Evolutionary conservation across 1,284 basidiomycete species (phyloP).

Genomic region (Amylostereum areolatum): DNA sequence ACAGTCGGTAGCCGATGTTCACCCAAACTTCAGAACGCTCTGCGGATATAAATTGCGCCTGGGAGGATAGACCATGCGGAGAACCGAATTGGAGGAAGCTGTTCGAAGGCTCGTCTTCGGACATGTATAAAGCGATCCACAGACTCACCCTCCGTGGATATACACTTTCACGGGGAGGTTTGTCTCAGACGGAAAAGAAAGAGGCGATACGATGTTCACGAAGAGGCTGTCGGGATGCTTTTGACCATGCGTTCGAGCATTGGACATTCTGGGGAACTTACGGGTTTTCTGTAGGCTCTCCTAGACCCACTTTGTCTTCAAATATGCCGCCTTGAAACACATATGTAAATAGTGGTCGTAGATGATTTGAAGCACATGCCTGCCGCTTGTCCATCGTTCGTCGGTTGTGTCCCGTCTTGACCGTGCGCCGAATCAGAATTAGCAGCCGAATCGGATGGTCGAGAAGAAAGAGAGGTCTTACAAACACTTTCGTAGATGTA

Average conservation of each 20-base stretch:
- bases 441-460: not conserved
- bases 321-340: constrained; percentile 14
- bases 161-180: constrained; percentile 67
- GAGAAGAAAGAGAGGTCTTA: constrained; percentile 24
- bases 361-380: constrained; percentile 24
- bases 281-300: constrained; percentile 66
- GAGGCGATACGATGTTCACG: constrained; percentile 64
- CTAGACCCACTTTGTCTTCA: constrained; percentile 56
- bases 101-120: not conserved
- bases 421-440: not conserved
- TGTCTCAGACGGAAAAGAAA: constrained; percentile 40
- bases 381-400: constrained; percentile 56
- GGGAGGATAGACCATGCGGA: constrained; percentile 48
- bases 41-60: constrained; percentile 63
- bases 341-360: not conserved
- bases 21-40: constrained; percentile 66
- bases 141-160: constrained; percentile 62
- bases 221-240: constrained; percentile 40
- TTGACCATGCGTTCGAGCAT: not conserved
- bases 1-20: constrained; percentile 66
- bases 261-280: constrained; percentile 23
- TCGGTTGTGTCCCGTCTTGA: constrained; percentile 54
- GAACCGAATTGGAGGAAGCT: constrained; percentile 81
- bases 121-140: not conserved
- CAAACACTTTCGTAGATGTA: constrained; percentile 58